These are phyloP conservation scores for Gloeophyllum trabeum DNA, from an alignment of 768 basidiomycete genomes.

Conservation along the genomic window DNA sequence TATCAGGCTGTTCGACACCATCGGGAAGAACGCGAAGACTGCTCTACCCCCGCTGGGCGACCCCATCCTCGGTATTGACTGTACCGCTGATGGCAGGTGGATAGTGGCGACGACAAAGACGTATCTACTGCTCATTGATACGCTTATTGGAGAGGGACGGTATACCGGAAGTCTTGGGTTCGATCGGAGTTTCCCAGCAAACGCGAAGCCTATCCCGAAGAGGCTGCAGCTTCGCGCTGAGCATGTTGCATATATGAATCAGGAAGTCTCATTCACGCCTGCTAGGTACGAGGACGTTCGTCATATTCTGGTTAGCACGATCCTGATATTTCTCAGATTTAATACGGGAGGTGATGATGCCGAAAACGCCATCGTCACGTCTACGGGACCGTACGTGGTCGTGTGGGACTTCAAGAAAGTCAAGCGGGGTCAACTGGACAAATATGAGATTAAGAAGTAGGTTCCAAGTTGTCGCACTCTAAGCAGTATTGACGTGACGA, in stretches of 20 bases:
- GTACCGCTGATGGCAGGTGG: conserved; percentile 88
- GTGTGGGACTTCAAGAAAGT: conserved; percentile 98
- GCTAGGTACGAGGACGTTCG: conserved; percentile 52
- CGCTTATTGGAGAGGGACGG: conserved; percentile 83
- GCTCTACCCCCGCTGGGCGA: conserved; percentile 91
- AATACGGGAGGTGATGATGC: conserved; percentile 81
- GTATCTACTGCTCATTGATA: conserved; percentile 90
- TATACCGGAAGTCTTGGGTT: conserved; percentile 81
- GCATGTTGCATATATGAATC: conserved; percentile 91
- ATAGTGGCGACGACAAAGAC: conserved; percentile 93
- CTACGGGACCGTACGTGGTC: conserved; percentile 83
- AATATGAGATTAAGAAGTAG: conserved; percentile 88
- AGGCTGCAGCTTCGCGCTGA: conserved; percentile 81
- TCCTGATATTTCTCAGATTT: conserved; percentile 44
- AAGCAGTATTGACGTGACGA: neutral
- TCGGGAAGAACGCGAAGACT: conserved; percentile 99
- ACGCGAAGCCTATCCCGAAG: conserved; percentile 84
- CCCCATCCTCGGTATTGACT: conserved; percentile 91
- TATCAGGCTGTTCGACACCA: conserved; percentile 85
- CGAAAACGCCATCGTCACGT: conserved; percentile 94
- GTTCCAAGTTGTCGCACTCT: conserved; percentile 8
- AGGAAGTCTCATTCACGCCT: conserved; percentile 79
- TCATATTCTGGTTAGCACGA: conserved; percentile 2
- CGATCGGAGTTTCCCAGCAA: conserved; percentile 91
- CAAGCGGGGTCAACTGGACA: conserved; percentile 83